Base-by-base conservation (phyloP, 306 rosid species). In the Acacia melanoxylon region DNA sequence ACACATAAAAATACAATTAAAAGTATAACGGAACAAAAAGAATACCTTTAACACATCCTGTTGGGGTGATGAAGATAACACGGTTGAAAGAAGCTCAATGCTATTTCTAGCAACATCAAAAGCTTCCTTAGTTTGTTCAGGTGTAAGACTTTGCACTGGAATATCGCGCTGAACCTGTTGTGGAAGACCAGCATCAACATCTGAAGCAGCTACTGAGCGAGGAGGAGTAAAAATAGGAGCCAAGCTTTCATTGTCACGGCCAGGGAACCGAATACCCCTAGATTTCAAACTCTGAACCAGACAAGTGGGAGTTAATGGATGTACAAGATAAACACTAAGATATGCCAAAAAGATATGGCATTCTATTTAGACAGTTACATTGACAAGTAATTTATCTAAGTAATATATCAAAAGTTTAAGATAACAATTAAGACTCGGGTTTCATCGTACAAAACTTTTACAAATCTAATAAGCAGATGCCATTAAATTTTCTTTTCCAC, bases 171-270 rank as follows among this genome's bases (percentile, higher is more conserved):
- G 90, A 85, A 85, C 54, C 86, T 89, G 91, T 80, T 75, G 94
- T 0, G 87, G 63, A 70, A 88, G 71, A 85, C 68, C 80, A 51
- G 85, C 86, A 74, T 91, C 88, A 1, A 65, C 77, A 62, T 95
- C 98, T 9, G 86, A 41, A 45, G 85, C 93, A 61, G 88, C 41
- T 52, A 85, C 90, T 3, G 99, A 88, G 6, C 88, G 94, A 52
- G 96, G 90, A 40, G 99, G 99, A 74, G 99, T 95, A 48, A 95
- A 92, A 70, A 95, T 92, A 20, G 99, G 99, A 22, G 98, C 99
- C 92, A 95, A 83, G 83, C 98, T 93, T 87, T 95, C 99, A 69
- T 92, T 89, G 92, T 93, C 99, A 45, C 98, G 93, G 44, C 99
- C 97, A 70, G 99, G 99, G 86, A 95, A 95, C 75, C 96, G 83